A percentile compares a stretch with the other conserved stretches of the same genome.
phyloP scores from a whole-genome alignment of 2,329 filamentous ascomycete genomes.

The Boeremia lycopersici region DNA sequence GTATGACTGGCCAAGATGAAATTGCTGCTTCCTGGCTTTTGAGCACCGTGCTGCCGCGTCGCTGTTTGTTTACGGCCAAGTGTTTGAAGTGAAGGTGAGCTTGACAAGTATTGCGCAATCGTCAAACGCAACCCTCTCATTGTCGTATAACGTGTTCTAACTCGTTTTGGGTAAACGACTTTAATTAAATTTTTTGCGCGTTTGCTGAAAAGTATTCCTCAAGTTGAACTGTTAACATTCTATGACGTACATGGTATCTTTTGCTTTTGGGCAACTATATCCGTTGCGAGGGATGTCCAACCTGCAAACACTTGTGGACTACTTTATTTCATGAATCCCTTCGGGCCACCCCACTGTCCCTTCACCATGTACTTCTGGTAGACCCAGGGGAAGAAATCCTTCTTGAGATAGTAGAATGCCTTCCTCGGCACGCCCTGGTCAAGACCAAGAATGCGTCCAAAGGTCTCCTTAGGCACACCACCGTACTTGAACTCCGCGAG shows the following conservation, averaged over 20 bases:
- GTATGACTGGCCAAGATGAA: not conserved
- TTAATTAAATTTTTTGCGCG: not conserved
- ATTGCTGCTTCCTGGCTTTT: not conserved
- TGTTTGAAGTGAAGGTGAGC: constrained; percentile 7
- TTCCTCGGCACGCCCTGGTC: constrained; percentile 63
- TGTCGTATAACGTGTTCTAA: no score
- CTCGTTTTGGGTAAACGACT: not conserved
- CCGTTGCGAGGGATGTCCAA: not conserved
- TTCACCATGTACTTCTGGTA: constrained; percentile 66
- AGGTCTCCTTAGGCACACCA: constrained; percentile 67
- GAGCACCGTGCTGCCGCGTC: not conserved
- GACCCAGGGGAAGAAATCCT: constrained; percentile 72
- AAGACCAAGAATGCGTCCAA: constrained; percentile 59
- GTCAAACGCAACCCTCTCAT: not conserved
- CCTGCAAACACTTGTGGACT: not conserved
- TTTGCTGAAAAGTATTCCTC: not conserved
- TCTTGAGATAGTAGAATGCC: constrained; percentile 68
- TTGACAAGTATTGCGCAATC: not conserved
- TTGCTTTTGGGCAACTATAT: not conserved
- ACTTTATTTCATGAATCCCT: constrained; percentile 51
- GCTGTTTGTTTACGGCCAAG: constrained; percentile 3
- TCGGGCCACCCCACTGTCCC: constrained; percentile 66
- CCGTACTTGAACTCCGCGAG: constrained; percentile 71
- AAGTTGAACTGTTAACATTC: not conserved
- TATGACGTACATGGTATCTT: constrained; percentile 15